Base-by-base conservation (phyloP, 352 stramenopile genomes). In the Phytopythium mirpurense region DNA sequence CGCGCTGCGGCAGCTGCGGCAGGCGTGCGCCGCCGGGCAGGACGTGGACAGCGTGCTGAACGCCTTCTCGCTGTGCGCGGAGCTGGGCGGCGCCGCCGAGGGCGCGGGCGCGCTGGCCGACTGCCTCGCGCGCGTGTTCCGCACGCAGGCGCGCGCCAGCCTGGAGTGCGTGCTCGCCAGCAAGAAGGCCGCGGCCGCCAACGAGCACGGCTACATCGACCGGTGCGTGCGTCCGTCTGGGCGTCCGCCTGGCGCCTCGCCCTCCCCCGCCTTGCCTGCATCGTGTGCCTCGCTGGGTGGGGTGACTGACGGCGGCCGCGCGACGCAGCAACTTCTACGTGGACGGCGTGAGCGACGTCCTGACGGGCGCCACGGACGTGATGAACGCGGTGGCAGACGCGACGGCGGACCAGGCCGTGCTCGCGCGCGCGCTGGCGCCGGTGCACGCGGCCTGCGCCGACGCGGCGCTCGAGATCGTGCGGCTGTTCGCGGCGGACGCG, bases 181-280 rank as follows among this genome's bases (percentile, higher is more conserved):
- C 54, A 90, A 90, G 64, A 65, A 61, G 16, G 59, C 64, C 2
- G 81, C 83, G 7, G 66, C 68, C 21, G 77, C 83, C 3, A 94
- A 92, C 51, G 74, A 82, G 54, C 65, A 90, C 60, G 83, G 83
- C 54, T 94, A 94, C 67, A 90, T 92, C 53, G 81, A 91, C 49
- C 81, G 81, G 54, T 72, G 43, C 29, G 29, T 37, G 3, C 11
- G 26, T 38, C 1, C 9, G 16, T 16, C 21, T 45, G 11, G 5
- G 9, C 34, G 9, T 11, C 5, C 14, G 16, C 16, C 16, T n/a
- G n/a, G 32, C 32, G 32, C 32, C 32, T 36, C 32, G 32, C 7
- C 32, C 32, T 10, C 7, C 5, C 5, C 6, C 7, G 32, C 32
- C 32, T 36, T 15, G 32, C n/a, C n/a, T n/a, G n/a, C n/a, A n/a